Evolutionary conservation across 805 yeast genomes (phyloP).

Genomic region (Nematodospora valgi): DNA sequence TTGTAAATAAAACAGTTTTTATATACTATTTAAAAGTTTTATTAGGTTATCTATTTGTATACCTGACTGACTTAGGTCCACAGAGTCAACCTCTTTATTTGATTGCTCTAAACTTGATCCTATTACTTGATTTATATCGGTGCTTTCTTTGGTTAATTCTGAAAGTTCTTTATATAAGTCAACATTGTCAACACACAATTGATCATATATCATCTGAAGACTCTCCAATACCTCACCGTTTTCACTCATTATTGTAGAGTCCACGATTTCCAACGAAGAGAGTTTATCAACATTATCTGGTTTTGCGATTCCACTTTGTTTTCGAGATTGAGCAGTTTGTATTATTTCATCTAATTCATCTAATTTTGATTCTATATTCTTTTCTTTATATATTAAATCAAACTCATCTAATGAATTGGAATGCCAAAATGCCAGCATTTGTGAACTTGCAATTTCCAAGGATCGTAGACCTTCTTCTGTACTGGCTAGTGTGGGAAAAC

Average conservation of each 20-base stretch:
- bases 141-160: conserved; percentile 17
- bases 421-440: conserved; percentile 51
- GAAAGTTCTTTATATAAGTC: conserved; percentile 23
- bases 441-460: conserved; percentile 48
- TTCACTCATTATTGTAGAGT: conserved; percentile 22
- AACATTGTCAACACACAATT: conserved; percentile 32
- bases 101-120: background rate
- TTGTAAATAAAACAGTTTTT: background rate
- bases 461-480: conserved; percentile 43
- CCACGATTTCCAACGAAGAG: conserved; percentile 29
- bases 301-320: conserved; percentile 11
- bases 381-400: conserved; percentile 49
- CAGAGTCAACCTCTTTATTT: conserved; percentile 2
- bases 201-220: conserved; percentile 33
- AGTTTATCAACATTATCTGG: conserved; percentile 28
- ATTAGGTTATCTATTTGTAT: conserved; percentile 3
- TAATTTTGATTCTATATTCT: conserved; percentile 40
- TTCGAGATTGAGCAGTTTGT: conserved; percentile 34
- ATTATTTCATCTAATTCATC: conserved; percentile 48
- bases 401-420: conserved; percentile 50
- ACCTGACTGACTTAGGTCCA: background rate
- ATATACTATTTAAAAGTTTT: conserved; percentile 1
- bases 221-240: conserved; percentile 22
- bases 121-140: conserved; percentile 16
- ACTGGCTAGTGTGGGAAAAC: conserved; percentile 53